Conservation (phyloP, 192 early-diverging fungal genomes). For the Paraglomus brasilianum region DNA sequence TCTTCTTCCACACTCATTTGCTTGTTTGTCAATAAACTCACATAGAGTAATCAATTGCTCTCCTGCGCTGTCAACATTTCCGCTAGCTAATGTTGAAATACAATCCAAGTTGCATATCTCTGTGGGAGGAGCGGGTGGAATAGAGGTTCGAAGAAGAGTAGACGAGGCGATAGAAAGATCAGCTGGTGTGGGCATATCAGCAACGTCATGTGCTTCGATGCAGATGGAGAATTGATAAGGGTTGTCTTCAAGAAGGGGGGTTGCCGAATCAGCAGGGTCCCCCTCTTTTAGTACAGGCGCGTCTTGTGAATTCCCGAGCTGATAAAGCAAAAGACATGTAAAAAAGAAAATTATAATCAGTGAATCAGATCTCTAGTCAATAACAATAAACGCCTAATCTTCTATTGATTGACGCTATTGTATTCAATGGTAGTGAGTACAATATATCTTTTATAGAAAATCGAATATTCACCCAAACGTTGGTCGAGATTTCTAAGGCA, state of each 20-base stretch:
- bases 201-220: slow-evolving; percentile 49
- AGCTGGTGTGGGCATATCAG: slow-evolving; percentile 41
- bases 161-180: slow-evolving; percentile 36
- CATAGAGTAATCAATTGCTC: slow-evolving; percentile 35
- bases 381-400: background rate
- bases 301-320: slow-evolving; percentile 49
- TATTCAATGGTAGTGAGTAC: background rate
- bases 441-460: background rate
- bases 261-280: slow-evolving; percentile 31
- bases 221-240: slow-evolving; percentile 48
- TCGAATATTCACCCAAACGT: slow-evolving; percentile 49
- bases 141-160: slow-evolving; percentile 22
- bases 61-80: slow-evolving; percentile 20
- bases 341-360: background rate
- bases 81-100: slow-evolving; percentile 32
- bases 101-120: slow-evolving; percentile 42
- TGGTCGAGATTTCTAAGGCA: slow-evolving; percentile 45
- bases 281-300: slow-evolving; percentile 33
- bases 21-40: slow-evolving; percentile 39
- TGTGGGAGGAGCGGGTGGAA: background rate
- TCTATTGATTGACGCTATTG: background rate
- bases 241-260: slow-evolving; percentile 33
- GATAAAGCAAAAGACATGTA: background rate
- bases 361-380: background rate
- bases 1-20: slow-evolving; percentile 29